Evolutionary conservation across 352 stramenopile genomes (phyloP).

Genomic region (Globisporangium polare): DNA sequence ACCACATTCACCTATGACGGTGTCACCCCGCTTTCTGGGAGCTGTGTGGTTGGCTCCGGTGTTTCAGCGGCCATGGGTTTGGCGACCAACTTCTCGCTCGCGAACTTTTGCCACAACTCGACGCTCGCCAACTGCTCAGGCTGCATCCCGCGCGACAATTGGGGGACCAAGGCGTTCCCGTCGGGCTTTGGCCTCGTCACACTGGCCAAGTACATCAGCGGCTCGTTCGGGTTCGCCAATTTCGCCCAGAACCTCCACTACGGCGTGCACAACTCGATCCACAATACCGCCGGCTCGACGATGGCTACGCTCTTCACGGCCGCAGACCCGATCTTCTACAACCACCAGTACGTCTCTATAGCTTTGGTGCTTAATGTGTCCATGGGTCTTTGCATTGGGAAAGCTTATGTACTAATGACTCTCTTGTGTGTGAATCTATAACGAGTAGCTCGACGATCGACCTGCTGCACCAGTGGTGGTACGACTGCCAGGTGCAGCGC

Average conservation of each 20-base stretch:
- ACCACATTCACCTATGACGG: slow-evolving; percentile 27
- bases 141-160: slow-evolving; percentile 55
- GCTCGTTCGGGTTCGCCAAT: slow-evolving; percentile 36
- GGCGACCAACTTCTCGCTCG: slow-evolving; percentile 23
- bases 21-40: slow-evolving; percentile 13
- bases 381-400: too few relatives aligned
- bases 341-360: too few relatives aligned
- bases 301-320: slow-evolving; percentile 45
- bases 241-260: slow-evolving; percentile 63
- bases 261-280: slow-evolving; percentile 60
- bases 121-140: slow-evolving; percentile 33
- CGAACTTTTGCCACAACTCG: slow-evolving; percentile 55
- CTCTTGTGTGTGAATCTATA: too few relatives aligned
- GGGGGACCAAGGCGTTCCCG: slow-evolving; percentile 35
- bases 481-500: slow-evolving; percentile 57
- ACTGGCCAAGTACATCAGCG: slow-evolving; percentile 38
- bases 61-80: slow-evolving; percentile 17
- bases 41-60: slow-evolving; percentile 22
- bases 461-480: slow-evolving; percentile 62
- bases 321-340: slow-evolving; percentile 74
- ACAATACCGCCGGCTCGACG: slow-evolving; percentile 44
- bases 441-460: slow-evolving; percentile 42
- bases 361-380: too few relatives aligned
- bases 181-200: slow-evolving; percentile 47
- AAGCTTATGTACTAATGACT: too few relatives aligned